phyloP scores from a whole-genome alignment of 1,139 yeast genomes.

The Lodderomyces pseudojiufengensis region DNA sequence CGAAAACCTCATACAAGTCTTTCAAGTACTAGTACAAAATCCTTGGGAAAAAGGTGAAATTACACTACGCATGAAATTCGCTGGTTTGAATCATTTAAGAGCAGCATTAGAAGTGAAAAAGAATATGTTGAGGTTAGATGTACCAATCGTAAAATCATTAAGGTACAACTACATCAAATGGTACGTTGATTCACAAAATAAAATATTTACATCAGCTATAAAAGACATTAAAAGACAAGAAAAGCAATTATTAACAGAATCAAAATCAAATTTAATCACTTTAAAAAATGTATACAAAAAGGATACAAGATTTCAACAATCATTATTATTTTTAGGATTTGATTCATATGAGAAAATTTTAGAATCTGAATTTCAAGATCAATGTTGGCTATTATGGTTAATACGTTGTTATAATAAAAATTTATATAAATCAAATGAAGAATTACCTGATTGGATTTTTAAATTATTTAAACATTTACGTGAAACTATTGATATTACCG shows the following conservation, averaged over 20 bases:
- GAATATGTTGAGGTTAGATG: slow-evolving; percentile 16
- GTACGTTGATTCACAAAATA: slow-evolving; percentile 44
- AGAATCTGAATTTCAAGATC: slow-evolving; percentile 49
- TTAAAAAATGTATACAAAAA: slow-evolving; percentile 56
- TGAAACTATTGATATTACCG: slow-evolving; percentile 30
- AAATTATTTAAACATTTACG: slow-evolving; percentile 40
- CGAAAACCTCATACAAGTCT: slow-evolving; percentile 44
- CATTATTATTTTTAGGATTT: slow-evolving; percentile 57
- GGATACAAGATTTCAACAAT: slow-evolving; percentile 53
- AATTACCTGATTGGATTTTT: slow-evolving; percentile 52
- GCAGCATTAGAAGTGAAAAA: slow-evolving; percentile 49
- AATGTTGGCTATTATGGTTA: slow-evolving; percentile 59
- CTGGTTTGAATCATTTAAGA: slow-evolving; percentile 56
- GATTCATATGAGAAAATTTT: slow-evolving; percentile 50
- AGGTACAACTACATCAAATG: slow-evolving; percentile 26
- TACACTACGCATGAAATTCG: slow-evolving; percentile 52
- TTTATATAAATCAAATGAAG: slow-evolving; percentile 28
- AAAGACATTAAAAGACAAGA: slow-evolving; percentile 50
- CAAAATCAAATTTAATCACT: slow-evolving; percentile 37
- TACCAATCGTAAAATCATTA: slow-evolving; percentile 8
- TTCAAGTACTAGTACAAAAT: slow-evolving; percentile 48
- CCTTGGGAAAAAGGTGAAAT: slow-evolving; percentile 34
- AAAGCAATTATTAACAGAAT: slow-evolving; percentile 43
- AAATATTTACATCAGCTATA: slow-evolving; percentile 40
- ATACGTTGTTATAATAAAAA: slow-evolving; percentile 54